phyloP scores from a whole-genome alignment of 192 early-diverging fungal genomes.

The Gryganskiella cystojenkinii region DNA sequence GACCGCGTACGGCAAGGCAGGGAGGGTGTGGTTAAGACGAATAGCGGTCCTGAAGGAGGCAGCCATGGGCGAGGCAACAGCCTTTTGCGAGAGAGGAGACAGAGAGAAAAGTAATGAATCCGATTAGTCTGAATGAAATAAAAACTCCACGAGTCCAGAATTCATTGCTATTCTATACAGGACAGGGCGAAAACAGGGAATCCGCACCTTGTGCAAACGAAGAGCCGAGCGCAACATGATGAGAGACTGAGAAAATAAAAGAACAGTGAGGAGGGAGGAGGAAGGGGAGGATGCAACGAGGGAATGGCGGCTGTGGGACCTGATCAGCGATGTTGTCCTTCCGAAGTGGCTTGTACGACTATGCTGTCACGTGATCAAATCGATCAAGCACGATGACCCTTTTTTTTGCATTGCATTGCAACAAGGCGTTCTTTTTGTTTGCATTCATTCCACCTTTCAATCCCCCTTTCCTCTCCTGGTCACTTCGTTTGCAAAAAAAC shows the following conservation, averaged over 20 bases:
- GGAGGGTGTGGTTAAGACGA: conserved; percentile 37
- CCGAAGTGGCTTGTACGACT: neutral
- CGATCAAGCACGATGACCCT: conserved; percentile 3
- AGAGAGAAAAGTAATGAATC: neutral
- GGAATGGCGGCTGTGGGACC: neutral
- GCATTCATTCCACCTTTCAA: neutral
- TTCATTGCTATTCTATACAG: neutral
- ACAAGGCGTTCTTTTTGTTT: neutral
- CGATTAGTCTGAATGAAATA: no score
- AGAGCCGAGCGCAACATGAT: conserved; percentile 22
- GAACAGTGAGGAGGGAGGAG: neutral
- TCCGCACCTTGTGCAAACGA: conserved; percentile 15
- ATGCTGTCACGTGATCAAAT: neutral
- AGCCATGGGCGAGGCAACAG: conserved; percentile 27
- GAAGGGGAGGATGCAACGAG: neutral
- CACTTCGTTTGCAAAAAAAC: neutral
- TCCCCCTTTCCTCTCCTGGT: neutral
- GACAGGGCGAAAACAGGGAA: neutral
- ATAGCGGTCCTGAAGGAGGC: conserved; percentile 35
- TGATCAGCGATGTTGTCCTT: neutral
- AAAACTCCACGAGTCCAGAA: neutral
- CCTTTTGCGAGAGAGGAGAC: neutral
- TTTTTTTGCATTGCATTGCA: no score
- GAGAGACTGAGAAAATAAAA: neutral
- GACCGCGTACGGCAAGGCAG: conserved; percentile 34